Base-by-base conservation (phyloP, 2,329 filamentous ascomycete genomes). In the Biscogniauxia marginata region DNA sequence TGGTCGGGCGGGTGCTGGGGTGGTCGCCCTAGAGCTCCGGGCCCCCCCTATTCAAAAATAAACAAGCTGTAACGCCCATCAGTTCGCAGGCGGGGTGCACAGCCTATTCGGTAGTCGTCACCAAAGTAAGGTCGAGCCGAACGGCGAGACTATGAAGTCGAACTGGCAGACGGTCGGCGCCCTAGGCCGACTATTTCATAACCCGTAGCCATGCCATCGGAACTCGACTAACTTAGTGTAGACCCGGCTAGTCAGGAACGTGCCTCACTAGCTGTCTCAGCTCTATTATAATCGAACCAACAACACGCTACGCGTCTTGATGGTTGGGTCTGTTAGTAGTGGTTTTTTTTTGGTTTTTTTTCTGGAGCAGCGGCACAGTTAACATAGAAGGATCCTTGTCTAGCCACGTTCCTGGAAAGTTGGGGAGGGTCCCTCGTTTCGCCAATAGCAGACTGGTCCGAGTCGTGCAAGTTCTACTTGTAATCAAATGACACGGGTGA, bases 211-310 rank as follows among this genome's bases (percentile, higher is more conserved):
- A 23, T 23, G 46, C 22, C n/a, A 18, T 25, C 46, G 19, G 46
- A 18, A 22, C 46, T 18, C 6, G 46, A 23, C 46, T 25, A n/a
- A n/a, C n/a, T n/a, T n/a, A n/a, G n/a, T n/a, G n/a, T n/a, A 18
- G 20, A 16, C 23, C n/a, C 1, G 46, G 21, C 46, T 49, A 49
- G 46, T 25, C 46, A 49, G 46, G 46, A 49, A 49, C 46, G 21
- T 22, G 46, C 46, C 4, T 25, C 22, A 49, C 20, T 49, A 22
- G 46, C 19, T 49, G 46, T 49, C 46, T 49, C 46, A 49, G 46
- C 22, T 49, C 13, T 25, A 8, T 49, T 22, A 7, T 13, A 49
- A 22, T 25, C 46, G 46, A 18, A 25, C 46, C 46, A 49, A 49
- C 20, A 16, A 46, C 45, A 23, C 45, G 21, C 18, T 23, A 46